Base-by-base conservation (phyloP, 305 asterid genomes). In the Plantago rigida region DNA sequence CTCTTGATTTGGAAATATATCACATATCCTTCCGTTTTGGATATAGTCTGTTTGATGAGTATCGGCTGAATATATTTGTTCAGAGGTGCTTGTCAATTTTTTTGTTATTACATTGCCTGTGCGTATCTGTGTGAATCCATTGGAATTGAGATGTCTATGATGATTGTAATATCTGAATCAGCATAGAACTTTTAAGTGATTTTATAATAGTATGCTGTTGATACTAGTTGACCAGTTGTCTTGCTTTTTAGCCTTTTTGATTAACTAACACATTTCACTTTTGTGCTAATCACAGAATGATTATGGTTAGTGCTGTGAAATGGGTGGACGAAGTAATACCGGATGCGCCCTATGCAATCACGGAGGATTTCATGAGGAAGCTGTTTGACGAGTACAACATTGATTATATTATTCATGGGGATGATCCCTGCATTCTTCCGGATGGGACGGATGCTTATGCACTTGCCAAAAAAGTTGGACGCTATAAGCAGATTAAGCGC, bases 401-500 rank as follows among this genome's bases (percentile, higher is more conserved):
- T 65, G 99, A 92, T 73, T 88, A 88, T 67, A 92, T 91, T 67
- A 91, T 88, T 71, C 96, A 91, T 49, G 98, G 98, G 49, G 96
- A 88, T 65, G 96, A 88, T 64, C 96, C 96, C 1, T 88, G 96
- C 63, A 76, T 86, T 59, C 95, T 88, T 51, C 94, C 95, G 24
- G 95, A 88, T 78, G 98, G 98, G 15, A 77, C 87, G 46, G 98
- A 91, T 75, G 98, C 98, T 47, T 91, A 88, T 77, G 98, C 96
- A 59, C 96, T 86, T 75, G 95, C 98, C 36, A 88, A 91, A 86
- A 78, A 84, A 65, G 96, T 71, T 59, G 95, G 96, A 42, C 94
- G 96, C 72, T 92, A 86, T 71, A 92, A 92, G 66, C 97, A 91
- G 78, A 88, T 92, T 62, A 92, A 85, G 77, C 96, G 96, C 70